Evolutionary conservation across 2,329 filamentous ascomycete genomes (phyloP), one percentile per base, ranked within the genome.

Genomic region (Microsporum audouinii): DNA sequence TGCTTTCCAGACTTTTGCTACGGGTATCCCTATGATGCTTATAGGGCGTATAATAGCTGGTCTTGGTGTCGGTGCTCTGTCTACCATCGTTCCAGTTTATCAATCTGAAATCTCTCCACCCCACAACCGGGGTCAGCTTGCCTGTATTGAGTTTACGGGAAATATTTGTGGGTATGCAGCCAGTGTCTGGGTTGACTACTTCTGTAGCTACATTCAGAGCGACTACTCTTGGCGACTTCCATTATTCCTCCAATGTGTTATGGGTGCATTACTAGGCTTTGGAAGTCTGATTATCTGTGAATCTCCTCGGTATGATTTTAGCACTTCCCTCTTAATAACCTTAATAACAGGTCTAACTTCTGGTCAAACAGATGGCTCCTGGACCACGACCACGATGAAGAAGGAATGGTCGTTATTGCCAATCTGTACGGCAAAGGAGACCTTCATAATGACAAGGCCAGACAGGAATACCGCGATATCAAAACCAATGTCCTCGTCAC

Each of bases 161-260:
- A 99, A 99, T 75, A 95, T 99, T 65, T 87, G 89, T 63, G 94
- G 94, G 36, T 99, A 99, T 72, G 88, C 92, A 60, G 91, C 90
- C 59, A 97, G 92, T 68, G 92, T 97, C 27, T 99, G 94, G 94
- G 92, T 97, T 33, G 94, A 99, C 74, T 99, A 97, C 76, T 92
- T 94, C 69, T 96, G 91, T 75, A 94, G 89, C 62, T 96, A 82
- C 71, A 97, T 99, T 71, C 75, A 89, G 64, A 89, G 80, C 68
- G 80, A 97, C 72, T 82, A 87, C 77, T 90, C 94, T 1, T 99
- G 94, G 94, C 88, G 94, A 57, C 68, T 96, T 51, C 94, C 94
- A 1, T 77, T 99, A 58, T 76, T 91, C 53, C 89, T 96, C 86
- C 94, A 99, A 75, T 96, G 94, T 70, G 74, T 95, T 55, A 97